Conservation (phyloP, 352 stramenopile species). For the Phytophthora idaei region DNA sequence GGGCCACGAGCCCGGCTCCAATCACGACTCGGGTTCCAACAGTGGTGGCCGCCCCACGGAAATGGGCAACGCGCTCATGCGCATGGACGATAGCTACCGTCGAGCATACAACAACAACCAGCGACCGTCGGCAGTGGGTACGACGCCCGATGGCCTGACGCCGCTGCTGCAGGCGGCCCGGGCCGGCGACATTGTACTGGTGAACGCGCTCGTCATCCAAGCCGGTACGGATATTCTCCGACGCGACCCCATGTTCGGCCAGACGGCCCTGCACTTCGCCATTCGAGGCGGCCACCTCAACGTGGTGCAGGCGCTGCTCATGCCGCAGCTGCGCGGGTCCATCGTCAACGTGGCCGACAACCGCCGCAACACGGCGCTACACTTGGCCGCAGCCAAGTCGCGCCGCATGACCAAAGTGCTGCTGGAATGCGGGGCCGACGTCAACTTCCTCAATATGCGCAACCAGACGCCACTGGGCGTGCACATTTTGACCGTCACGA, state of each 20-base stretch:
- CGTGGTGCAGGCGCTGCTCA: slow-evolving; percentile 69
- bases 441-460: slow-evolving; percentile 73
- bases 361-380: slow-evolving; percentile 64
- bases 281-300: slow-evolving; percentile 69
- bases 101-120: slow-evolving; percentile 41
- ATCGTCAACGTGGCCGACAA: slow-evolving; percentile 79
- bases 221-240: slow-evolving; percentile 71
- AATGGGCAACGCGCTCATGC: slow-evolving; percentile 73
- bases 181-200: slow-evolving; percentile 65
- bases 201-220: slow-evolving; percentile 77
- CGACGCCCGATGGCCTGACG: slow-evolving; percentile 62
- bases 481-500: slow-evolving; percentile 64
- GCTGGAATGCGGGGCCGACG: slow-evolving; percentile 57
- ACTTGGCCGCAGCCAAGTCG: slow-evolving; percentile 66
- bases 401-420: slow-evolving; percentile 68
- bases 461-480: slow-evolving; percentile 70
- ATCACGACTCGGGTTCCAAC: slow-evolving; percentile 28
- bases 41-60: slow-evolving; percentile 47
- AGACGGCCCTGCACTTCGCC: slow-evolving; percentile 75
- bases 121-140: slow-evolving; percentile 6
- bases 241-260: slow-evolving; percentile 49
- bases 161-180: slow-evolving; percentile 66
- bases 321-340: slow-evolving; percentile 63
- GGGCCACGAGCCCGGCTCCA: slow-evolving; percentile 13
- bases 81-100: slow-evolving; percentile 75